Evolutionary conservation across 805 yeast genomes (phyloP), one percentile per base, ranked within the genome.

Genomic region (Wickerhamiella shivajii): DNA sequence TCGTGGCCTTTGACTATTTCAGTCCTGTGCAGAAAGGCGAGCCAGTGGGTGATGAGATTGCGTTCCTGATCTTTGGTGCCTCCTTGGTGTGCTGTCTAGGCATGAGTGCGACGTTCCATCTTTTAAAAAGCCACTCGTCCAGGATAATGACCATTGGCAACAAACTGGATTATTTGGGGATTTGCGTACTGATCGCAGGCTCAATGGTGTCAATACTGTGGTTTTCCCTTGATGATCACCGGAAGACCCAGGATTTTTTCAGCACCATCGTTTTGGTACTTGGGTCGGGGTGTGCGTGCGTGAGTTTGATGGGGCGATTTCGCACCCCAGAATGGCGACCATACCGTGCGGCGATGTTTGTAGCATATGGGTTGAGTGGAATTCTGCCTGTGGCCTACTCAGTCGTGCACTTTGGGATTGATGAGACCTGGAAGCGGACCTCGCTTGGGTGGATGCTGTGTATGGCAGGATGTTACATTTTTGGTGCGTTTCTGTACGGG

Each of bases 401-500:
- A 0, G 40, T 65, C 3, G 36, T 41, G 11, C 34, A 47, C 8
- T 71, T 60, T 44, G 92, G 90, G 0, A 39, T 49, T 13, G 46
- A 49, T 2, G 69, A 61, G 31, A 66, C 77, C 4, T 52, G 57
- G 29, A 44, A 46, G 2, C 57, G 85, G 31, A 59, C 75, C 6
- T 72, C 72, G 16, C 55, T 79, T 14, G 52, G 51, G 13, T 83
- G 77, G 74, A 59, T 84, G 10, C 43, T 74, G 1, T 42, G 63
- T 6, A 95, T 83, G 52, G 95, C 83, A 0, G 49, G 68, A 2
- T 68, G 77, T 27, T 85, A 84, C 52, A 77, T 83, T 3, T 43
- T 59, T 5, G 96, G 96, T 0, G 94, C 95, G 0, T 61, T 64
- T 2, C 53, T 85, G 34, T 84, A 84, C 52, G 94, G 92, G 0